A percentile compares a stretch with the other conserved stretches of the same genome.
phyloP scores from a whole-genome alignment of 495 filamentous ascomycete genomes.

The Gamarada debralockiae region DNA sequence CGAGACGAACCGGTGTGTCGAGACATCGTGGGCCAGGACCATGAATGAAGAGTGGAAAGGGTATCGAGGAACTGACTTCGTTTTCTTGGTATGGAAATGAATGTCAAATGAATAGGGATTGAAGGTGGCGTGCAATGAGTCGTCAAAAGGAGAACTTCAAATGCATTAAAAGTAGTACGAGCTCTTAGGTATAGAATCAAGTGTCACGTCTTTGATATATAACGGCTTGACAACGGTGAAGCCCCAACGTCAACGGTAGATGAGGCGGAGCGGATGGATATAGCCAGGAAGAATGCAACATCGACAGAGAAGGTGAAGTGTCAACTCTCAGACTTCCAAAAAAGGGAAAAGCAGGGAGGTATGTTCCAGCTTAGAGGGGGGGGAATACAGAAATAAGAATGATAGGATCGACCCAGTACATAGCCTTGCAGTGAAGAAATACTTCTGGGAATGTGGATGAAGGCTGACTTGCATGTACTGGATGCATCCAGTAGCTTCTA shows the following conservation, averaged over 20 bases:
- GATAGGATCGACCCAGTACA: constrained; percentile 4
- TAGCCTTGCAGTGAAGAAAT: background rate
- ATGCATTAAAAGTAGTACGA: no score
- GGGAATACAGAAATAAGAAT: background rate
- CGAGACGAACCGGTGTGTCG: constrained; percentile 19
- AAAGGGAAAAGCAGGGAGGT: background rate
- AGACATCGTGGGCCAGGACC: constrained; percentile 12
- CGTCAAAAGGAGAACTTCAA: no score
- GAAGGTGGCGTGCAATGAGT: no score
- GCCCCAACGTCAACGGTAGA: no score
- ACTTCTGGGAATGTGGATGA: background rate
- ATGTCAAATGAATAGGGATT: no score
- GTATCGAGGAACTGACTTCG: no score
- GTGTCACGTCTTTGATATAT: no score
- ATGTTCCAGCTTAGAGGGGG: background rate
- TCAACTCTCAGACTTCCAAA: background rate
- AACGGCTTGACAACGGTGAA: no score
- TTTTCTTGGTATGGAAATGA: no score
- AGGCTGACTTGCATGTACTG: constrained; percentile 2
- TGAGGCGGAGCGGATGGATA: background rate
- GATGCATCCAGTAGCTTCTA: constrained; percentile 3
- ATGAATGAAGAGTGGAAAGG: background rate
- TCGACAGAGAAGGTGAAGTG: background rate
- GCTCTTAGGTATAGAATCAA: no score
- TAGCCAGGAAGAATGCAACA: background rate